phyloP scores from a whole-genome alignment of 768 basidiomycete genomes.

The Mycena latifolia region DNA sequence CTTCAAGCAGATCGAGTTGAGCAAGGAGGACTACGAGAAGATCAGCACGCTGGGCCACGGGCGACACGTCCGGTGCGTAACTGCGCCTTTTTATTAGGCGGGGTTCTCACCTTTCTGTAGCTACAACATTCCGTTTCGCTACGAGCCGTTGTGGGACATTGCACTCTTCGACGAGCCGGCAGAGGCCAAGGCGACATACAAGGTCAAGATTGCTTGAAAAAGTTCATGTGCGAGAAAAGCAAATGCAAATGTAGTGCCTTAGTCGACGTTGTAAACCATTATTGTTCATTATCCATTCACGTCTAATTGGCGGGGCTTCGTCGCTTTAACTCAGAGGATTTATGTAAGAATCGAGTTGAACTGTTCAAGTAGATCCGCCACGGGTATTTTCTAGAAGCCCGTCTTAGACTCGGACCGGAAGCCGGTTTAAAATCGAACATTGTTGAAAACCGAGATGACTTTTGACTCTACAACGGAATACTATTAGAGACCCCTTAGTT shows the following conservation, averaged over 20 bases:
- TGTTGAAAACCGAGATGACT: too few species aligned
- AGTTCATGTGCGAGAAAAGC: neutral
- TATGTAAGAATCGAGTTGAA: too few species aligned
- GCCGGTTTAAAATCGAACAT: too few species aligned
- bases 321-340: too few species aligned
- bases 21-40: constrained; percentile 74
- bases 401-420: too few species aligned
- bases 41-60: constrained; percentile 63
- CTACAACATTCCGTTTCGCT: constrained; percentile 76
- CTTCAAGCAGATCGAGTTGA: constrained; percentile 80
- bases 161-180: constrained; percentile 74
- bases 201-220: constrained; percentile 48
- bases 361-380: too few species aligned
- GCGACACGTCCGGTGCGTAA: constrained; percentile 56
- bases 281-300: constrained; percentile 4
- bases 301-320: neutral
- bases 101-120: constrained; percentile 42
- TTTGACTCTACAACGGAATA: too few species aligned
- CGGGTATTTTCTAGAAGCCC: too few species aligned
- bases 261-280: constrained; percentile 12
- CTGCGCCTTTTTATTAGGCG: neutral
- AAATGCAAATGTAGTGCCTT: constrained; percentile 3
- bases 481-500: too few species aligned
- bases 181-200: constrained; percentile 59
- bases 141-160: constrained; percentile 76